phyloP scores from a whole-genome alignment of 441 rosid genomes.

The Pelargonium fulgidum region DNA sequence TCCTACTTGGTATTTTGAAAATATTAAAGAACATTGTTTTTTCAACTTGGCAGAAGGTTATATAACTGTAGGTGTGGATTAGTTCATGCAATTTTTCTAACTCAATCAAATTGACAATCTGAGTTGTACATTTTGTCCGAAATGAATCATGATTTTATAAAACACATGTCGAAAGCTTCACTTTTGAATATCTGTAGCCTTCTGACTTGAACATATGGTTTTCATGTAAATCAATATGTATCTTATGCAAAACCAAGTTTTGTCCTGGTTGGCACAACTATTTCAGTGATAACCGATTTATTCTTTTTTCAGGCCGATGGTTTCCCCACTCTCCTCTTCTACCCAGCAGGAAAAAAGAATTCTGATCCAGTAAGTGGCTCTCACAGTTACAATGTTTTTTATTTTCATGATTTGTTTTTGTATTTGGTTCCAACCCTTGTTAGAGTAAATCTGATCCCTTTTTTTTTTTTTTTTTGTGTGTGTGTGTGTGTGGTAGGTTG shows the following conservation, averaged over 20 bases:
- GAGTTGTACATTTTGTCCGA: not conserved
- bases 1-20: no score
- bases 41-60: not conserved
- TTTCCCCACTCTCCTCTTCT: slow-evolving; percentile 87
- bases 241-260: no score
- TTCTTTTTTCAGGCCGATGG: slow-evolving; percentile 63
- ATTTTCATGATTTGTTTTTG: not conserved
- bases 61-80: not conserved
- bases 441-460: not conserved
- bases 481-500: slow-evolving; percentile 45
- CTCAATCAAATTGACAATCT: not conserved
- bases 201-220: not conserved
- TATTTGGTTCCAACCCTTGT: not conserved
- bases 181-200: not conserved
- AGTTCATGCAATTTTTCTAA: not conserved
- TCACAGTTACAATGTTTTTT: not conserved
- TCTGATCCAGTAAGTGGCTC: slow-evolving; percentile 70
- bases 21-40: not conserved
- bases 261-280: no score
- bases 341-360: slow-evolving; percentile 95
- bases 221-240: no score
- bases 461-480: slow-evolving; percentile 11
- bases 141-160: not conserved
- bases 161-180: not conserved
- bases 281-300: not conserved